Evolutionary conservation across 1,284 basidiomycete genomes (phyloP), one percentile per base, ranked within the genome.

Genomic region (Rhodotorula sp.): DNA sequence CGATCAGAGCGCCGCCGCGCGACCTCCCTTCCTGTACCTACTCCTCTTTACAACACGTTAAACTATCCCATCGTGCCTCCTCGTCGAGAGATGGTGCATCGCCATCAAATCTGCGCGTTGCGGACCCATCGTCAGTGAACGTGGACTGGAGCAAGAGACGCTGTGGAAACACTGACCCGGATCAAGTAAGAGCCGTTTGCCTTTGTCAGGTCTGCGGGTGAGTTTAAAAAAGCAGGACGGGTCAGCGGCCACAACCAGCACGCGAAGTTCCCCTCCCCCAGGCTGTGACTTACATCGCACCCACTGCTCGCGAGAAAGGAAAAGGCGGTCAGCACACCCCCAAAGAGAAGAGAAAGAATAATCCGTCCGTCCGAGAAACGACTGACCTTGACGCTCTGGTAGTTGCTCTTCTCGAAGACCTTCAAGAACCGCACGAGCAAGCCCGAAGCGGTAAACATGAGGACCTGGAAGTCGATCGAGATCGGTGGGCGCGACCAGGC

Each of bases 361-460:
- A 34, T 8, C 34, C 34, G 34, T 34, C 34, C 34, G 34, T 29
- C 10, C 26, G 20, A 16, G 5, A 57, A 21, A 6, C 8, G 48
- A 49, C 69, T 46, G 21, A 70, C 78, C 67, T 83, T 83, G 21
- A 83, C 81, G 60, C 79, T 81, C 78, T 92, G 88, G 80, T 98
- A 98, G 78, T 89, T 92, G 81, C 86, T 89, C 86, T 94, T 97
- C 84, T 99, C 97, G 79, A 97, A 97, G 34, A 99, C 95, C 82
- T 98, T 99, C 79, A 99, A 83, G 86, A 97, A 99, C 61, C 96
- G 88, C 23, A 99, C 97, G 65, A 97, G 89, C 77, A 99, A 82
- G 0, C 97, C 97, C 14, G 94, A 97, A 8, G 95, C 87, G 0
- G 96, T 98, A 83, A 97, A 94, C 96, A 99, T 99, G 78, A 99